Conservation (phyloP, 2,329 filamentous ascomycete genomes). For the Trichoderma endophyticum region DNA sequence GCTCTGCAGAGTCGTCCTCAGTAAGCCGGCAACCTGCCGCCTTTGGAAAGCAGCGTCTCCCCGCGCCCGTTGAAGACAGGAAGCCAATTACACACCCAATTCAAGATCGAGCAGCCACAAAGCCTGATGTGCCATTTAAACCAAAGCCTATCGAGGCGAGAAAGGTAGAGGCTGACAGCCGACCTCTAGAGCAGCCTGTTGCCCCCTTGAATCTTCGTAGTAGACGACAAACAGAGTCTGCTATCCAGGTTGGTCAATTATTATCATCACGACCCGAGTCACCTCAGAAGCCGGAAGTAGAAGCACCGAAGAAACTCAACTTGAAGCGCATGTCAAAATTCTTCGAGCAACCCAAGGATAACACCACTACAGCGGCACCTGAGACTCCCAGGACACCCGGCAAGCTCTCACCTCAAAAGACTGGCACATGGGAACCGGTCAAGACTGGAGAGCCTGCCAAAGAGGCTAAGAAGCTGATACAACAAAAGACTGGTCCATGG, state of each 20-base stretch:
- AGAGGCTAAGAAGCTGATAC: conserved; percentile 28
- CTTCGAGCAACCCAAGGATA: conserved; percentile 41
- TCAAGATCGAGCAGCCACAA: conserved; percentile 37
- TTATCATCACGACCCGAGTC: conserved; percentile 28
- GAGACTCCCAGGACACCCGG: conserved; percentile 29
- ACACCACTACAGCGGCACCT: conserved; percentile 23
- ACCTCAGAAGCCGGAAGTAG: conserved; percentile 37
- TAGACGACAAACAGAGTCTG: conserved; percentile 24
- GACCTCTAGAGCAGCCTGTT: conserved; percentile 20
- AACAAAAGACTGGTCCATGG: conserved; percentile 36
- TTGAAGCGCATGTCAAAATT: conserved; percentile 59
- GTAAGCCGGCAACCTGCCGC: neutral
- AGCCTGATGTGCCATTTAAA: conserved; percentile 31
- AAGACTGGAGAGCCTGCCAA: conserved; percentile 29
- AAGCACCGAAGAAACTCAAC: conserved; percentile 57
- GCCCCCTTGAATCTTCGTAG: conserved; percentile 25
- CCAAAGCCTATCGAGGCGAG: conserved; percentile 19
- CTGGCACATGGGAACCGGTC: conserved; percentile 37
- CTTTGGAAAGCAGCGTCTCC: conserved; percentile 11
- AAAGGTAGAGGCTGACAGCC: conserved; percentile 13
- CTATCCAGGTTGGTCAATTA: conserved; percentile 30
- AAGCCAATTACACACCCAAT: conserved; percentile 29
- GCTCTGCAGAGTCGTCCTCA: neutral
- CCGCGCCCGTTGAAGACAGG: conserved; percentile 19
- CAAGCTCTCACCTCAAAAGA: conserved; percentile 32